These are phyloP conservation scores for Chenopodium album DNA, from an alignment of 148 eudicot genomes.

Conservation along the genomic window DNA sequence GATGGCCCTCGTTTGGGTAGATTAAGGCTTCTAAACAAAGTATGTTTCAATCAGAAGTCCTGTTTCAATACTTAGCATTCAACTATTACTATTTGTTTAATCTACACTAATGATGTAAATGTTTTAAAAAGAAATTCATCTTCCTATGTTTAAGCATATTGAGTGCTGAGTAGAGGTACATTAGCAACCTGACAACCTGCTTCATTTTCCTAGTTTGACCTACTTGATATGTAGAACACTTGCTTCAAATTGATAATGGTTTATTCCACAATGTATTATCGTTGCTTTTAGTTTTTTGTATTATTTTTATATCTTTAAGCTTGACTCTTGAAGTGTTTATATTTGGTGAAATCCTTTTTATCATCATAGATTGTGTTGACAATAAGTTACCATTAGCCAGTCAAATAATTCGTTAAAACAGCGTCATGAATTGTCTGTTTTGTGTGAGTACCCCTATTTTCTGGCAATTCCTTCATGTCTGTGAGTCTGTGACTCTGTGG, in stretches of 20 bases:
- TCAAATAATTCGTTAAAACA: background rate
- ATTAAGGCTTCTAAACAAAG: slow-evolving; percentile 70
- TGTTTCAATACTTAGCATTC: no score
- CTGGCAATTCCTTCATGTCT: background rate
- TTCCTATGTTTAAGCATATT: background rate
- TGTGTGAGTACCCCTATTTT: background rate
- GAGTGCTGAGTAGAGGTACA: background rate
- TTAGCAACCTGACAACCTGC: background rate
- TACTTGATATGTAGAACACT: background rate
- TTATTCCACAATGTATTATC: background rate
- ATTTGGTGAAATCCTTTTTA: no score
- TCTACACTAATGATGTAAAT: background rate
- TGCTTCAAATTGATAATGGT: background rate
- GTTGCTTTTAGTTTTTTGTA: no score
- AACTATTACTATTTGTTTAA: background rate
- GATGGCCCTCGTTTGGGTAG: slow-evolving; percentile 87
- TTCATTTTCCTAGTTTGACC: background rate
- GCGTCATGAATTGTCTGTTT: background rate
- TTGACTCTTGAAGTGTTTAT: background rate
- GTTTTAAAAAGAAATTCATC: background rate
- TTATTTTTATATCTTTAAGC: background rate
- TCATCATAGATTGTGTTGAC: background rate
- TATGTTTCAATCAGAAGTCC: slow-evolving; percentile 12
- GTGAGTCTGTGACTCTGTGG: background rate
- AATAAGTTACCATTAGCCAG: background rate